Base-by-base conservation (phyloP, 768 basidiomycete species). In the Kwoniella mangroviensis region DNA sequence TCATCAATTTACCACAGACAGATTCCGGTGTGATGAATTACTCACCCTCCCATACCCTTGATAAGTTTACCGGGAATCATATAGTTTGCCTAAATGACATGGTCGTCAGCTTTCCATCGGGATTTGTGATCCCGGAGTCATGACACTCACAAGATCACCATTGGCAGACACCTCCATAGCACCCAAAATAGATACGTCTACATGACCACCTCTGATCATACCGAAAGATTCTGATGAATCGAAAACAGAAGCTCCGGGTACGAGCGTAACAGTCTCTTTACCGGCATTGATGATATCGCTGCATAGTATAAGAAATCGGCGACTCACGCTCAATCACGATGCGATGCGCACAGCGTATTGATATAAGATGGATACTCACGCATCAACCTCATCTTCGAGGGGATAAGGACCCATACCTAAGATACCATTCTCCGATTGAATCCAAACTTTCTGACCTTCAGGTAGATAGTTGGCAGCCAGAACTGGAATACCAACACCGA, bases 131-230 rank as follows among this genome's bases (percentile, higher is more conserved):
- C 22, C 34, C 22, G 9, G 21, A 42, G 11, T 4, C 22, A 57
- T 42, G 28, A 41, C 2, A 73, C 68, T 61, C 51, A 69, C 68
- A 72, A 98, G 91, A 82, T 98, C 95, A 60, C 79, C 94, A 1
- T 88, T 89, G 73, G 92, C 90, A 1, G 93, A 94, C 59, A 98
- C 95, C 86, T 98, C 90, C 92, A 98, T 93, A 22, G 79, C 79
- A 34, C 95, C 95, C 59, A 98, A 88, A 79, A 98, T 95, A 7
- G 94, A 90, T 57, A 96, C 92, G 74, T 98, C 89, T 60, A 98
- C 89, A 84, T 98, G 95, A 5, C 95, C 95, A 55, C 95, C 95
- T 63, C 95, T 92, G 84, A 98, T 97, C 95, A 98, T 98, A 12
- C 91, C 92, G 78, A 98, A 98, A 3, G 93, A 94, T 84, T 97